Evolutionary conservation across 1,284 basidiomycete genomes (phyloP), one percentile per base, ranked within the genome.

Genomic region (Porogramme epimiltina): DNA sequence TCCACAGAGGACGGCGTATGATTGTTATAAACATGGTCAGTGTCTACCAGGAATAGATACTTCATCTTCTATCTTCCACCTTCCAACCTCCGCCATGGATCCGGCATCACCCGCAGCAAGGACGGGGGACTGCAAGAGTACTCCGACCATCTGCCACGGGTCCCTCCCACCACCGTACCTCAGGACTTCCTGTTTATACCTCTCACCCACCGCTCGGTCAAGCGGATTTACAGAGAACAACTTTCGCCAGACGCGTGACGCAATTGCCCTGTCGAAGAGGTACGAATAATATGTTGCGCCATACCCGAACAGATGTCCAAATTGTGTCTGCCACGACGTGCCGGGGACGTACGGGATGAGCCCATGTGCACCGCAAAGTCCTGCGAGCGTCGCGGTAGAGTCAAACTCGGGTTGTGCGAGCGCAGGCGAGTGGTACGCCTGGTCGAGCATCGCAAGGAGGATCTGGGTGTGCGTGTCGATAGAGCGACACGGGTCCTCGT

Each of bases 241-340:
- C 18, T 85, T 78, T 11, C 76, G 71, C 90, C 93, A 99, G 1
- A 98, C 86, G 34, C 90, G 82, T 11, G 91, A 90, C 0, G 97
- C 96, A 54, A 99, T 97, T 3, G 94, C 94, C 3, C 95, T 84
- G 63, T 98, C 97, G 60, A 99, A 94, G 6, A 98, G 78, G 69
- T 99, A 99, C 15, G 93, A 95, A 66, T 99, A 99, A 71, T 99
- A 99, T 1, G 93, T 97, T 9, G 95, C 93, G 6, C 96, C 95
- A 64, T 99, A 99, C 1, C 95, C 95, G 63, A 93, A 96, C 5
- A 99, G 73, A 67, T 99, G 96, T 0, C 93, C 92, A 62, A 99
- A 99, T 61, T 95, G 91, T 0, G 93, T 94, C 66, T 99, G 96
- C 79, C 94, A 95, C 0, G 91, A 87, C 0, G 94, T 96, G 0